Base-by-base conservation (phyloP, 1,139 yeast species). In the Lodderomyces pseudojiufengensis region DNA sequence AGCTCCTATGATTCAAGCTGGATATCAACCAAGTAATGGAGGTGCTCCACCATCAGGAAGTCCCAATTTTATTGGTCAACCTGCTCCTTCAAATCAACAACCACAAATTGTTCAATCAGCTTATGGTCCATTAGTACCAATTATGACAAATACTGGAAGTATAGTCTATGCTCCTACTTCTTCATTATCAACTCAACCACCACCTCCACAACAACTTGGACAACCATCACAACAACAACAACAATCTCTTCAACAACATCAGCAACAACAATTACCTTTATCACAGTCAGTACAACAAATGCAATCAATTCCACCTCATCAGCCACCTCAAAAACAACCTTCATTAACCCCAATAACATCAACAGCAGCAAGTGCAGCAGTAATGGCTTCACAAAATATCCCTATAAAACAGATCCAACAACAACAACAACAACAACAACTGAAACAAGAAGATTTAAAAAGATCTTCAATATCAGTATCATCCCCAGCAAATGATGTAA, bases 111-210 rank as follows among this genome's bases (percentile, higher is more conserved):
- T 61, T 24, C 67, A 60, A 35, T 54, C 64, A 5, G 65, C 65
- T 6, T 64, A 61, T 43, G 68, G 67, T 1, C 64, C 67, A 7
- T 14, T 65, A 29, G 65, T 66, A 2, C 59, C 61, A 24, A 44
- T 64, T 15, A 68, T 63, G 40, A 64, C 68, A 2, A 45, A 41
- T 27, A 34, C 43, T 5, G 48, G 45, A 10, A 48, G 51, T 1
- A 47, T 50, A 3, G 40, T 43, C 5, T 47, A 48, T 31, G 49
- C 55, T 3, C 46, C 42, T 14, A 33, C 47, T 10, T 18, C 41
- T 8, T 14, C 40, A 1, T 27, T 39, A 9, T 22, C 39, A 14
- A 21, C 33, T 7, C 40, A 29, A 22, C 36, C 33, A 25, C 37
- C 34, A 20, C 34, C 31, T 18, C 23, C n/a, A 2, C 34, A 34